Percentiles rank a stretch among this genome's conserved stretches.
These are phyloP conservation scores for Trichoderma erinaceum DNA, from an alignment of 495 filamentous ascomycete species.

Conservation along the genomic window DNA sequence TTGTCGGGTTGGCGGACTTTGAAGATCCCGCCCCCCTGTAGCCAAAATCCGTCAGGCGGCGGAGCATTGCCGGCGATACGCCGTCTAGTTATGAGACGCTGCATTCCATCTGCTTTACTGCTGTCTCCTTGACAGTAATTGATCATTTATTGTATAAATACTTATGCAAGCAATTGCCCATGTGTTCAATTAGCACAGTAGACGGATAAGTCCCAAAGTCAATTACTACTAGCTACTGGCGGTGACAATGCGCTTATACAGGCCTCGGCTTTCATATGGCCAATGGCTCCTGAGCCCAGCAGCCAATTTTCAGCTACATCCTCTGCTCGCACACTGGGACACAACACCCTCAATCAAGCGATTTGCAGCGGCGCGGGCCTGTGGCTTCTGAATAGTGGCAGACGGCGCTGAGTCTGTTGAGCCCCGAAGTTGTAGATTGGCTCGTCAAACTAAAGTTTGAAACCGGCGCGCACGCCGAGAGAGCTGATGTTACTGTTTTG, in stretches of 20 bases:
- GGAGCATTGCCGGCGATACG: too few species aligned
- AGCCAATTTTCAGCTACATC: not conserved
- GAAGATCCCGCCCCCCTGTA: not conserved
- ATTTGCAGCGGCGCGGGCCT: not conserved
- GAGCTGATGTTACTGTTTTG: not conserved
- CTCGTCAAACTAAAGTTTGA: not conserved
- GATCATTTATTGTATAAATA: too few species aligned
- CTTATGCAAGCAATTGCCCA: too few species aligned
- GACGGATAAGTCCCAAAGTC: not conserved
- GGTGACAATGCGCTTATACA: not conserved
- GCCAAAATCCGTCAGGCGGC: too few species aligned
- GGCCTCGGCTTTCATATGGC: not conserved
- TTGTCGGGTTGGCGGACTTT: not conserved
- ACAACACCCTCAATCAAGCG: not conserved
- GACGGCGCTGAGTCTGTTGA: not conserved
- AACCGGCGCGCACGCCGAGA: not conserved
- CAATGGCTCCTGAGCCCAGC: not conserved
- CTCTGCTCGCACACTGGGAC: not conserved
- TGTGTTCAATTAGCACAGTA: not conserved
- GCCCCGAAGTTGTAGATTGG: not conserved
- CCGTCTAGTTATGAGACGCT: not conserved
- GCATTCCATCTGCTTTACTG: not conserved
- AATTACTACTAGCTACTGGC: not conserved
- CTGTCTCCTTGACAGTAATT: not conserved
- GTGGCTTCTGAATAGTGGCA: not conserved